Evolutionary conservation across 148 eudicot species (phyloP), one percentile per base, ranked within the genome.

Genomic region (Oxyria digyna): DNA sequence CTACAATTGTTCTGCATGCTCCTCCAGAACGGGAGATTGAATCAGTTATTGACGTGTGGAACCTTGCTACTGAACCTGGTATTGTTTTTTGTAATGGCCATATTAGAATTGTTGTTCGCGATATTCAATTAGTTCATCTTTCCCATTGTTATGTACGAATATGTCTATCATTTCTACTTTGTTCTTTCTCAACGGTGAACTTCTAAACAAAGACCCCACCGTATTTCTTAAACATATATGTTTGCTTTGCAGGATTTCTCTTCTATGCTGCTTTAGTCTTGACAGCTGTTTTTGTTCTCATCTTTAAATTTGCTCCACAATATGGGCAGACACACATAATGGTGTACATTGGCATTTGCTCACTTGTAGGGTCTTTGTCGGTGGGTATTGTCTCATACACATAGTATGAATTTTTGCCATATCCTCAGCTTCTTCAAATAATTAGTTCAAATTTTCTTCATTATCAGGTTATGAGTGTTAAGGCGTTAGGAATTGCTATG

Each of bases 41-140:
- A 62, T 89, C 91, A 31, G 92, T 89, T 29, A 73, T 42, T 76
- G 91, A 89, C 73, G 86, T 89, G 33, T 89, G 96, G 96, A 72
- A 77, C 76, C 89, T 89, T 68, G 91, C 92, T 74, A 87, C 96
- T 15, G 91, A 89, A 74, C 96, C 92, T 69, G 96, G 96, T 89
- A 75, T 62, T 11, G 38, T 62, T 27, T 27, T 62, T 4, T 9
- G 67, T 12, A 26, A 18, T 29, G 13, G 14, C 31, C 24, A 11
- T 27, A 31, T 29, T 29, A 62, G 27, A 29, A 20, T 29, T 26
- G 29, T 62, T 37, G 35, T 62, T 62, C 9, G 14, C 31, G 27
- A 24, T 38, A 5, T 33, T 62, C 67, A 62, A 13, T 13, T 62
- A 20, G 26, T 62, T 29, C 11, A 57, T 57, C 31, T 57, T 2